Evolutionary conservation across 208 protist genomes (phyloP), one percentile per base, ranked within the genome.

Genomic region (Trypanosoma rangeli): DNA sequence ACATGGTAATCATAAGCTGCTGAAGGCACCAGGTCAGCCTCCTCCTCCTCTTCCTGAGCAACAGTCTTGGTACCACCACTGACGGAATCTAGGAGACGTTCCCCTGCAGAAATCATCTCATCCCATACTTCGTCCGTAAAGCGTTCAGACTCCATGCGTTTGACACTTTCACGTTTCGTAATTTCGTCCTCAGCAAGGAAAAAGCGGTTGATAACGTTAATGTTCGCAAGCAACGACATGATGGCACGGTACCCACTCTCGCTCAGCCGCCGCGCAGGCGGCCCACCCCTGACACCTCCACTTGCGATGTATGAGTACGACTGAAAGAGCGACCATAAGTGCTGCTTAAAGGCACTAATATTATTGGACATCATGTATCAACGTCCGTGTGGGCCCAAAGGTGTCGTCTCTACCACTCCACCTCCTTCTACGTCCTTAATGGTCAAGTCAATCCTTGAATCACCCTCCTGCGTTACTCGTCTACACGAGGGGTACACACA

Each of bases 321-420:
- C 33, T 82, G 62, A 62, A 86, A 89, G 28, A 80, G 68, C 20
- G 74, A 71, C 82, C 82, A 87, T 4, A 87, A 48, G n/a, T 72
- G 42, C 52, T 82, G 70, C 61, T 74, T 84, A 58, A 65, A 79
- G 28, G 31, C 39, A 55, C 46, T 53, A 8, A 62, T 48, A 53
- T 60, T 55, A 64, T 63, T 58, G 5, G 18, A 39, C 42, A 54
- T 64, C 49, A 53, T 53, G 4, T 53, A 46, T 16, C 15, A 10
- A 9, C 42, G 8, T 46, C 42, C 12, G 42, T 9, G 42, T 46
- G 3, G 1, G 42, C 15, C 13, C 12, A 46, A 46, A 46, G 15
- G 8, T 46, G 8, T 16, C 12, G 8, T 46, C 42, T 46, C 42
- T 46, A 16, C 42, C 8, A 9, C 42, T 5, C 42, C 42, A 46